A percentile compares a stretch with the other conserved stretches of the same genome.
These are phyloP conservation scores for Podila epigama DNA, from an alignment of 192 early-diverging fungal species.

Conservation along the genomic window DNA sequence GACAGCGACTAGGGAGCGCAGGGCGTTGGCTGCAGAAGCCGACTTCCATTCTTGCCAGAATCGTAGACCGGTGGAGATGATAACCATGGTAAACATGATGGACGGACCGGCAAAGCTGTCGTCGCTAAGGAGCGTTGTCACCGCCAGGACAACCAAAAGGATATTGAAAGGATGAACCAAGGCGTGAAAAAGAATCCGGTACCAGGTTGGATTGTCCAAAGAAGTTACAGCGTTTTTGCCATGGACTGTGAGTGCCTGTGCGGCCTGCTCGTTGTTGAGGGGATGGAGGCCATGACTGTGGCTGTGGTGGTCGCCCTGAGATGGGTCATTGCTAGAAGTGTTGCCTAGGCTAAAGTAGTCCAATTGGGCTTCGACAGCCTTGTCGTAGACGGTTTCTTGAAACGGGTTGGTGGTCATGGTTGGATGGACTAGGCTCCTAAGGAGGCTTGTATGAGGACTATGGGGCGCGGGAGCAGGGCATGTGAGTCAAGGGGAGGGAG, in stretches of 20 bases:
- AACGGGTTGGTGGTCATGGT: slow-evolving; percentile 2
- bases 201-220: slow-evolving; percentile 31
- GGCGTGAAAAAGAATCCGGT: slow-evolving; percentile 46
- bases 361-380: slow-evolving; percentile 8
- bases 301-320: not conserved
- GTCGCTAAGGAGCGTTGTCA: slow-evolving; percentile 17
- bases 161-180: slow-evolving; percentile 56
- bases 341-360: slow-evolving; percentile 6
- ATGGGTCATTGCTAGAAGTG: not conserved
- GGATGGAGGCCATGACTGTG: slow-evolving; percentile 12
- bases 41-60: slow-evolving; percentile 58
- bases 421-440: slow-evolving; percentile 4
- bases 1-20: slow-evolving; percentile 48
- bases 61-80: slow-evolving; percentile 41
- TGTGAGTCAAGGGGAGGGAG: not conserved
- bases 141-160: slow-evolving; percentile 32
- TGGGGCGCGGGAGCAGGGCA: not conserved
- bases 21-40: slow-evolving; percentile 15
- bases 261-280: slow-evolving; percentile 31
- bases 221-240: slow-evolving; percentile 29
- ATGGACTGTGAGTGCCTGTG: not conserved
- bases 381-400: slow-evolving; percentile 7
- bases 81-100: slow-evolving; percentile 51
- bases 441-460: slow-evolving; percentile 36
- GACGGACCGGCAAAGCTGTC: slow-evolving; percentile 16